phyloP scores from a whole-genome alignment of 2,329 filamentous ascomycete species.

The Aureobasidium mangrovei region DNA sequence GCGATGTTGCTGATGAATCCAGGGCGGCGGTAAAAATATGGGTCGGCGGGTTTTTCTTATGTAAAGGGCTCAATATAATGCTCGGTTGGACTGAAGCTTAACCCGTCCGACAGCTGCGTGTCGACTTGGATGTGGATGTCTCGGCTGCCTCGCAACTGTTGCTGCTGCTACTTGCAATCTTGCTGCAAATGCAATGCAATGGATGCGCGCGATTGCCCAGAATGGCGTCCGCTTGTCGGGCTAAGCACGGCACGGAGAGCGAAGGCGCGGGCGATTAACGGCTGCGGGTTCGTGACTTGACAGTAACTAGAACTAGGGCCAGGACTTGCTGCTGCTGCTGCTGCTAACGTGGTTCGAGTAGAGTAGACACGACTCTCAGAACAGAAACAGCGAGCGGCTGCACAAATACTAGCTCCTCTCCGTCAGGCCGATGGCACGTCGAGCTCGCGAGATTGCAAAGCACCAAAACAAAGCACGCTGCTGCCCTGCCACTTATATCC shows the following conservation, averaged over 20 bases:
- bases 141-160: not conserved
- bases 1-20: slow-evolving; percentile 39
- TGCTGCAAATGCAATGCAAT: not conserved
- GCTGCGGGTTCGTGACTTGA: too few species aligned
- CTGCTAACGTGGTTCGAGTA: too few species aligned
- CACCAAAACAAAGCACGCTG: not conserved
- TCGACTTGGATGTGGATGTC: not conserved
- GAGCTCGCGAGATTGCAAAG: too few species aligned
- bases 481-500: slow-evolving; percentile 4
- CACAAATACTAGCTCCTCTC: too few species aligned
- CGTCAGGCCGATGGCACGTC: too few species aligned
- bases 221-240: not conserved
- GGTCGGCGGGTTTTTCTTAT: not conserved
- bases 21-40: slow-evolving; percentile 24
- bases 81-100: not conserved
- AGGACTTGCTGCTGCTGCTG: too few species aligned
- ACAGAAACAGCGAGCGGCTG: too few species aligned
- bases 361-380: too few species aligned
- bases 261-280: too few species aligned
- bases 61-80: not conserved
- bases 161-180: not conserved
- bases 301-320: too few species aligned
- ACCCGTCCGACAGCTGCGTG: too few species aligned
- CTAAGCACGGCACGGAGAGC: too few species aligned
- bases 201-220: not conserved